Percentiles rank a stretch among this genome's conserved stretches.
These are phyloP conservation scores for Lentinula lateritia DNA, from an alignment of 768 basidiomycete genomes.

Conservation along the genomic window DNA sequence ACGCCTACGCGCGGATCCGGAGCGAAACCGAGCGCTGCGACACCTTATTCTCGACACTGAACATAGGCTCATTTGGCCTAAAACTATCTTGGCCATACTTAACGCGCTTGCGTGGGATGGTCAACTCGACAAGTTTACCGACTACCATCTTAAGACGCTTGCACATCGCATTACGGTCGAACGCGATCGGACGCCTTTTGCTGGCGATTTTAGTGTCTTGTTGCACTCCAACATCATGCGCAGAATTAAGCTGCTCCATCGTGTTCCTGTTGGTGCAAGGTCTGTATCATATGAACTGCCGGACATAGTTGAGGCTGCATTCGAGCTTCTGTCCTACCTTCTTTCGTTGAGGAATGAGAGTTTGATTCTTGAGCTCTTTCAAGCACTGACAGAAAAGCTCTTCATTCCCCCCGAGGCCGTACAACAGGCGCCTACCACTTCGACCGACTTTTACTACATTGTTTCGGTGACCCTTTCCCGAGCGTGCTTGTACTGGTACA, in stretches of 20 bases:
- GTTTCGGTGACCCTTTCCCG: slow-evolving; percentile 44
- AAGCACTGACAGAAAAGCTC: slow-evolving; percentile 36
- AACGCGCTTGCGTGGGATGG: background rate
- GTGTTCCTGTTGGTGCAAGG: background rate
- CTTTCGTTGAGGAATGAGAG: slow-evolving; percentile 25
- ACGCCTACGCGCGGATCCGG: background rate
- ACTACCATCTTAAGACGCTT: background rate
- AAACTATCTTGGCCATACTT: slow-evolving; percentile 9
- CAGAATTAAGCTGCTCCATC: background rate
- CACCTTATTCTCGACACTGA: background rate
- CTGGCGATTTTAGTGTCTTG: background rate
- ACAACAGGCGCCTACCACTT: slow-evolving; percentile 26
- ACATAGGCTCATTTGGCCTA: background rate
- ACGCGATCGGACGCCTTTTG: background rate
- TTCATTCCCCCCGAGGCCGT: slow-evolving; percentile 45
- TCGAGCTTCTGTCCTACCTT: slow-evolving; percentile 37
- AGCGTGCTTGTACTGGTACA: slow-evolving; percentile 51
- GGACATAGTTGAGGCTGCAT: slow-evolving; percentile 30
- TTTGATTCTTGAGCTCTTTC: slow-evolving; percentile 42
- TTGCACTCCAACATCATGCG: background rate
- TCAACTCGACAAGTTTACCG: background rate
- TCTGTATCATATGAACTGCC: slow-evolving; percentile 35
- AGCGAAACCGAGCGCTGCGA: background rate
- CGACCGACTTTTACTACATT: slow-evolving; percentile 39
- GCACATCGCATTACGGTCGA: background rate